Percentiles rank a stretch among this genome's conserved stretches.
Conservation (phyloP, 768 basidiomycete genomes). For the Dendrothele bispora region DNA sequence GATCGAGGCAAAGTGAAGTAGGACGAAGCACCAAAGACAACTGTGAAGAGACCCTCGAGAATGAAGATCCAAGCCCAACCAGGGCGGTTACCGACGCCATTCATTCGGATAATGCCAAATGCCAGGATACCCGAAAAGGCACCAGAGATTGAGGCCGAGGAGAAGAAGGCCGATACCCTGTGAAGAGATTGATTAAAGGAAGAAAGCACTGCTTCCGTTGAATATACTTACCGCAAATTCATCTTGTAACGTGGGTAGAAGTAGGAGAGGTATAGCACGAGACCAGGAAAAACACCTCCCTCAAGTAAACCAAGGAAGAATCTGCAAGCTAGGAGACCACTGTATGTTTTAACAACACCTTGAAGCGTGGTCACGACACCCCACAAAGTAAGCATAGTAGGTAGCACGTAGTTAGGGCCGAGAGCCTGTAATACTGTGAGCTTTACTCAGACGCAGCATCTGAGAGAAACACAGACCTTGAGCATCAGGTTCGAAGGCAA, state of each 20-base stretch:
- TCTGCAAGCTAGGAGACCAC: slow-evolving; percentile 44
- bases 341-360: slow-evolving; percentile 51
- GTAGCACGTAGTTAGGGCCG: slow-evolving; percentile 58
- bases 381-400: slow-evolving; percentile 64
- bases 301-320: slow-evolving; percentile 55
- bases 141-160: slow-evolving; percentile 56
- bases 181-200: slow-evolving; percentile 26
- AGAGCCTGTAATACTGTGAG: slow-evolving; percentile 36
- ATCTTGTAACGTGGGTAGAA: slow-evolving; percentile 51
- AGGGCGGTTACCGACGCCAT: slow-evolving; percentile 49
- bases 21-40: slow-evolving; percentile 50
- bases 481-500: slow-evolving; percentile 62
- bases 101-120: slow-evolving; percentile 61
- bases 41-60: slow-evolving; percentile 64
- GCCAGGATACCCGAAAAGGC: slow-evolving; percentile 73
- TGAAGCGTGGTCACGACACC: slow-evolving; percentile 66
- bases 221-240: slow-evolving; percentile 42
- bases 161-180: slow-evolving; percentile 45
- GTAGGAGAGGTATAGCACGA: slow-evolving; percentile 18
- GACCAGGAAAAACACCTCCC: slow-evolving; percentile 59
- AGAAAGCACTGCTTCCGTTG: slow-evolving; percentile 31
- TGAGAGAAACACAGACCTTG: slow-evolving; percentile 34
- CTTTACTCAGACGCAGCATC: background rate
- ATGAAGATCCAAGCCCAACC: slow-evolving; percentile 77
- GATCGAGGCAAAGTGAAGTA: slow-evolving; percentile 51